Conservation (phyloP, 805 yeast genomes). For the Barnettozyma sucrosica region DNA sequence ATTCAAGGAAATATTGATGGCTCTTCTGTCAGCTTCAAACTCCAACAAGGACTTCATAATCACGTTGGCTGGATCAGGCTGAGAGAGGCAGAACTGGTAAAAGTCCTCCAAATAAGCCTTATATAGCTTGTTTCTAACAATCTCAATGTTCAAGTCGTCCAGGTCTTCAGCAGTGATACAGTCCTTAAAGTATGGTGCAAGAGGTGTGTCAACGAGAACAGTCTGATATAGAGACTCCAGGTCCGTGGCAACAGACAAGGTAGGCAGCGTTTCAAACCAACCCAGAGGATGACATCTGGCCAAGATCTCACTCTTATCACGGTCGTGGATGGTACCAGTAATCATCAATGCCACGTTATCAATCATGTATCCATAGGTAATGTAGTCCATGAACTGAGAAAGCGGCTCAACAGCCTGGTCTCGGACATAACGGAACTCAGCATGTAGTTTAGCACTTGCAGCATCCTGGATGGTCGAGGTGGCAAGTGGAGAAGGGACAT, state of each 20-base stretch:
- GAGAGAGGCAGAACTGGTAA: constrained; percentile 50
- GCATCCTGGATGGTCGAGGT: constrained; percentile 82
- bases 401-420: constrained; percentile 79
- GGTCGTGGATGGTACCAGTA: constrained; percentile 93
- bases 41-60: constrained; percentile 71
- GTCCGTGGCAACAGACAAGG: constrained; percentile 90
- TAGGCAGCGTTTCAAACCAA: constrained; percentile 97
- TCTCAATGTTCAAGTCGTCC: constrained; percentile 93
- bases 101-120: constrained; percentile 92
- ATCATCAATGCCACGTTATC: constrained; percentile 95
- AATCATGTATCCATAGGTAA: constrained; percentile 96
- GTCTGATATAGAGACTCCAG: constrained; percentile 88
- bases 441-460: constrained; percentile 66
- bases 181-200: constrained; percentile 92
- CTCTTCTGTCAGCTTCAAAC: constrained; percentile 94
- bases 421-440: constrained; percentile 80
- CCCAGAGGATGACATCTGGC: constrained; percentile 95
- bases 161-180: constrained; percentile 82
- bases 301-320: constrained; percentile 84
- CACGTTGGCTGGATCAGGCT: constrained; percentile 75
- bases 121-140: constrained; percentile 85
- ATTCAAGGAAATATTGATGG: constrained; percentile 86
- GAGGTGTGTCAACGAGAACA: constrained; percentile 92
- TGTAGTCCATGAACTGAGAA: constrained; percentile 80
- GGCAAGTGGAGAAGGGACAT: constrained; percentile 75